phyloP scores from a whole-genome alignment of 225 moss, liverwort and hornwort species.

The Ulota crispa region DNA sequence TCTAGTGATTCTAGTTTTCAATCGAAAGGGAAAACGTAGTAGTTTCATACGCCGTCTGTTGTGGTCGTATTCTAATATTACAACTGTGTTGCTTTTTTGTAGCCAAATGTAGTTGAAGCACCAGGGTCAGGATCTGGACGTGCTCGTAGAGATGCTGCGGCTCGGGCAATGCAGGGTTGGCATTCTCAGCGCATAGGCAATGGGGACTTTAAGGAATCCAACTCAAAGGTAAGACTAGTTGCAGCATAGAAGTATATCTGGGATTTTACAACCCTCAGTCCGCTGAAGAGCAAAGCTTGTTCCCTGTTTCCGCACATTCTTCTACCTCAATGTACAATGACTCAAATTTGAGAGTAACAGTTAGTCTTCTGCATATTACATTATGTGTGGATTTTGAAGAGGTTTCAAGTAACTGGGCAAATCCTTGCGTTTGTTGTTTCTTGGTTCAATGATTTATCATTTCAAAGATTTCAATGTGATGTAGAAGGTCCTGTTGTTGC shows the following conservation, averaged over 20 bases:
- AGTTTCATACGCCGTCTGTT: too few relatives aligned
- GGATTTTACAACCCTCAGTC: neutral
- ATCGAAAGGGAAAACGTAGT: neutral
- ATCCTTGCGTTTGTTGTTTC: neutral
- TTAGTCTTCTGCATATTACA: too few relatives aligned
- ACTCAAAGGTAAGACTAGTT: conserved; percentile 50
- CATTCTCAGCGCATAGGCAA: conserved; percentile 85
- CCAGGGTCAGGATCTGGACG: conserved; percentile 87
- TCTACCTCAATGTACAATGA: too few relatives aligned
- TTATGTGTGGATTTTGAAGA: too few relatives aligned
- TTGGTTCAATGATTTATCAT: neutral
- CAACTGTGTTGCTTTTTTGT: conserved; percentile 19
- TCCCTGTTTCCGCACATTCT: too few relatives aligned
- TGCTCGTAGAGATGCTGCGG: conserved; percentile 89
- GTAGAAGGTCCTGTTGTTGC: neutral
- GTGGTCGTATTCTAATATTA: neutral
- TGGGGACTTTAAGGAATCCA: conserved; percentile 73
- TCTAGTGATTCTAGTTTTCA: neutral
- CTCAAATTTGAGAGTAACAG: too few relatives aligned
- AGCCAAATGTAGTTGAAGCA: conserved; percentile 64
- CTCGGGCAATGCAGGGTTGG: conserved; percentile 99
- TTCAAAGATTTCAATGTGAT: too few relatives aligned
- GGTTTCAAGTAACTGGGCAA: too few relatives aligned
- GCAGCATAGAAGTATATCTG: neutral
- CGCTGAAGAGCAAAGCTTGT: too few relatives aligned